Evolutionary conservation across 2,329 filamentous ascomycete species (phyloP).

Genomic region (Scortechinia acanthostroma): DNA sequence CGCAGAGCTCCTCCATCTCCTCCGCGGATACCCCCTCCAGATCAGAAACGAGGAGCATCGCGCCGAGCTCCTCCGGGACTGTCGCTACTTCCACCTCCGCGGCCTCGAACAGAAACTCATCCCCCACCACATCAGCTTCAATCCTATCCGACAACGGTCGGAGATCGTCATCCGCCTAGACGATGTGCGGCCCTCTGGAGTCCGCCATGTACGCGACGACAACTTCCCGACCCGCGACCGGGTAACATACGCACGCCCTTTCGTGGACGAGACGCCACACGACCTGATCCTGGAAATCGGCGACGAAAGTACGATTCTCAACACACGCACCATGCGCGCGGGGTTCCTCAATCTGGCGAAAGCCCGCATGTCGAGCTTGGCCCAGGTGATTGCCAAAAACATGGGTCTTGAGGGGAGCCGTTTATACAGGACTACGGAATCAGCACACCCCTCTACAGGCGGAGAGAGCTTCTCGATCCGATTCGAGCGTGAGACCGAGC

Average conservation of each 20-base stretch:
- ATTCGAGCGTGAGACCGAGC: neutral
- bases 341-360: neutral
- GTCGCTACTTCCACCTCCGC: constrained; percentile 87
- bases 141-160: constrained; percentile 55
- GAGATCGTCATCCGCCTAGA: constrained; percentile 78
- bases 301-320: constrained; percentile 52
- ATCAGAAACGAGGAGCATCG: constrained; percentile 74
- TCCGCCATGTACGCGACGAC: constrained; percentile 29
- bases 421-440: no score
- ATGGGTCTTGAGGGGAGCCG: neutral
- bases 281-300: constrained; percentile 79
- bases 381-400: neutral
- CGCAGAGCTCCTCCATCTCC: constrained; percentile 70
- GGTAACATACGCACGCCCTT: constrained; percentile 79
- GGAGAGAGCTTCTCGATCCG: neutral
- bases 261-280: constrained; percentile 66
- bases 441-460: neutral
- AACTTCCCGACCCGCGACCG: constrained; percentile 35
- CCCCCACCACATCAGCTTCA: constrained; percentile 69
- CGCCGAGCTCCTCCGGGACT: constrained; percentile 72
- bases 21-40: constrained; percentile 76
- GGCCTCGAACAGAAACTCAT: constrained; percentile 84
- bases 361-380: neutral
- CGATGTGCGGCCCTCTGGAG: constrained; percentile 80
- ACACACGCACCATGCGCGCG: constrained; percentile 34